These are phyloP conservation scores for Colletotrichum lini DNA, from an alignment of 2,329 filamentous ascomycete genomes.

Conservation along the genomic window DNA sequence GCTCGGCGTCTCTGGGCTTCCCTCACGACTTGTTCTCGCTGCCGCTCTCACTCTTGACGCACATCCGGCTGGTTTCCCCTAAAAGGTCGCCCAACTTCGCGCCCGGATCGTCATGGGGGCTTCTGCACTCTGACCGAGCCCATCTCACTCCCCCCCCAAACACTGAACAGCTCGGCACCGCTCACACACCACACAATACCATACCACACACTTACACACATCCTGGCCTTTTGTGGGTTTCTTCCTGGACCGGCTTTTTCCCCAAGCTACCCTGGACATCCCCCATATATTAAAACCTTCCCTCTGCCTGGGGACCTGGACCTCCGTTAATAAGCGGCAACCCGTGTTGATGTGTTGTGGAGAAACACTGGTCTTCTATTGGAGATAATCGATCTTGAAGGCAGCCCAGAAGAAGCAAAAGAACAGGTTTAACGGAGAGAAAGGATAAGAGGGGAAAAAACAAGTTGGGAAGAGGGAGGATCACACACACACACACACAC, in stretches of 20 bases:
- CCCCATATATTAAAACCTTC: slow-evolving; percentile 5
- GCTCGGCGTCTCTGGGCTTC: slow-evolving; percentile 37
- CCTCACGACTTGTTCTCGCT: slow-evolving; percentile 1
- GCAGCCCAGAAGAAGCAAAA: neutral
- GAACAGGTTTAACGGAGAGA: neutral
- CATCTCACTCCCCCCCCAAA: neutral
- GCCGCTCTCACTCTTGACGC: too few species aligned
- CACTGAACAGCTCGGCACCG: too few species aligned
- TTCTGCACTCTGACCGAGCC: slow-evolving; percentile 8
- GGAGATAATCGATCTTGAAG: neutral
- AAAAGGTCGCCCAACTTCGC: slow-evolving; percentile 18
- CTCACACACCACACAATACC: neutral
- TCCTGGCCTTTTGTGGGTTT: neutral
- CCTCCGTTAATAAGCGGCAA: neutral
- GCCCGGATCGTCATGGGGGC: slow-evolving; percentile 20
- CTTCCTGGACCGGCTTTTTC: neutral
- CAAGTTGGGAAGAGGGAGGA: neutral
- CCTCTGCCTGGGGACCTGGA: neutral
- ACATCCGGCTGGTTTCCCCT: neutral
- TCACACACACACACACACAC: too few species aligned
- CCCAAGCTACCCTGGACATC: neutral
- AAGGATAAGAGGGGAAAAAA: neutral
- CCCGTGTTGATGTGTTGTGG: slow-evolving; percentile 3
- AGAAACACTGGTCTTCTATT: neutral
- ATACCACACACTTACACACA: neutral